phyloP scores from a whole-genome alignment of 2,329 filamentous ascomycete species.

The Tympanopsis confertula region DNA sequence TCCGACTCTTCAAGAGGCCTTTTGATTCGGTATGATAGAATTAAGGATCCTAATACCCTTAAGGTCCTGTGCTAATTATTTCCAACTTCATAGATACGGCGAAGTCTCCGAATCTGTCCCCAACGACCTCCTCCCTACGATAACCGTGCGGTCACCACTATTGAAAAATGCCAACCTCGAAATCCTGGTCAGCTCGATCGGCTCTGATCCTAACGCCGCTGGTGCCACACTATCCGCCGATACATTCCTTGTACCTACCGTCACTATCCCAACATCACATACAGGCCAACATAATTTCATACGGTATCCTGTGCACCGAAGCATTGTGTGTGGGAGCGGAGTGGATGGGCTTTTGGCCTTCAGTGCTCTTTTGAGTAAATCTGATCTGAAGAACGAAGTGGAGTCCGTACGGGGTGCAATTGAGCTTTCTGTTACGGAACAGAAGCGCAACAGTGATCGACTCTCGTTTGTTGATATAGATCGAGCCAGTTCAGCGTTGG shows the following conservation, averaged over 20 bases:
- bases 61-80: slow-evolving; percentile 16
- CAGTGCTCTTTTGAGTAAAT: slow-evolving; percentile 9
- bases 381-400: slow-evolving; percentile 22
- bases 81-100: slow-evolving; percentile 32
- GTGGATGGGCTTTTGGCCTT: slow-evolving; percentile 33
- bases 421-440: not conserved
- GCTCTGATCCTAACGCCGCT: slow-evolving; percentile 25
- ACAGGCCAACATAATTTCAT: slow-evolving; percentile 40
- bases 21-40: slow-evolving; percentile 26
- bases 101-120: slow-evolving; percentile 30
- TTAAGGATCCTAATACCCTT: slow-evolving; percentile 23
- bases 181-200: slow-evolving; percentile 42
- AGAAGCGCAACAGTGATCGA: not conserved
- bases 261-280: slow-evolving; percentile 39
- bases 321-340: slow-evolving; percentile 42
- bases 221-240: slow-evolving; percentile 31
- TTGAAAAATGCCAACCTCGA: slow-evolving; percentile 46
- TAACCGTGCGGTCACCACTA: slow-evolving; percentile 41
- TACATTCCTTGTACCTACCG: slow-evolving; percentile 39
- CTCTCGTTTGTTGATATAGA: slow-evolving; percentile 1
- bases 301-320: slow-evolving; percentile 51
- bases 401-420: slow-evolving; percentile 20
- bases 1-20: slow-evolving; percentile 23
- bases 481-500: not conserved
- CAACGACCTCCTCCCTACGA: slow-evolving; percentile 37